Base-by-base conservation (phyloP, 441 rosid species). In the Monsonia emarginata region DNA sequence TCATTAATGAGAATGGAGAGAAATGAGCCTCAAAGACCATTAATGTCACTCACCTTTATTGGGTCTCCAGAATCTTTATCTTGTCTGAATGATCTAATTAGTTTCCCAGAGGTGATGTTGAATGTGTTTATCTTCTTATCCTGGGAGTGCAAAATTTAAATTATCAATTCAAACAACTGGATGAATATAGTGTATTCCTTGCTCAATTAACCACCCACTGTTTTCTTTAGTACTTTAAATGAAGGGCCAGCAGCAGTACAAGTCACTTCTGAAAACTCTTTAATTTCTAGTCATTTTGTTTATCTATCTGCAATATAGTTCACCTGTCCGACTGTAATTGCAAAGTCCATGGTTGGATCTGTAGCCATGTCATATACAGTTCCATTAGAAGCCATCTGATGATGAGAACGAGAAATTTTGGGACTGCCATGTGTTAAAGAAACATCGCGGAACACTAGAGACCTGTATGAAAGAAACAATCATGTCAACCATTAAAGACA, bases 291-390 rank as follows among this genome's bases (percentile, higher is more conserved):
- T 16, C 40, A 34, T 21, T 34, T 42, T 56, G 40, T 25, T 25
- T 27, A 54, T 31, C n/a, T 31, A n/a, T 54, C 31, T 62, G 38
- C 50, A 34, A 65, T 62, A 16, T 59, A 67, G 9, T 44, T 67
- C 82, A 88, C 97, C 88, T 86, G 88, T 64, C 96, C 97, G 66
- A 88, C 96, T 7, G 95, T 84, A 66, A 88, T 83, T 66, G 80
- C 97, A 73, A 78, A 77, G 63, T 82, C 79, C 79, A 77, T 76
- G 72, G 74, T 76, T 69, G 82, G 84, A 79, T 88, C 96, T 69
- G 84, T 65, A 76, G 83, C 87, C 91, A 91, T 83, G 81, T 91
- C 96, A 75, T 84, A 86, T 38, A 91, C 85, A 61, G 88, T 88
- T 79, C 96, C 97, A 64, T 78, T 76, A 75, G 91, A 91, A 56